A percentile compares a stretch with the other conserved stretches of the same genome.
These are phyloP conservation scores for Tuber umbilicatum DNA, from an alignment of 495 filamentous ascomycete species.

Conservation along the genomic window DNA sequence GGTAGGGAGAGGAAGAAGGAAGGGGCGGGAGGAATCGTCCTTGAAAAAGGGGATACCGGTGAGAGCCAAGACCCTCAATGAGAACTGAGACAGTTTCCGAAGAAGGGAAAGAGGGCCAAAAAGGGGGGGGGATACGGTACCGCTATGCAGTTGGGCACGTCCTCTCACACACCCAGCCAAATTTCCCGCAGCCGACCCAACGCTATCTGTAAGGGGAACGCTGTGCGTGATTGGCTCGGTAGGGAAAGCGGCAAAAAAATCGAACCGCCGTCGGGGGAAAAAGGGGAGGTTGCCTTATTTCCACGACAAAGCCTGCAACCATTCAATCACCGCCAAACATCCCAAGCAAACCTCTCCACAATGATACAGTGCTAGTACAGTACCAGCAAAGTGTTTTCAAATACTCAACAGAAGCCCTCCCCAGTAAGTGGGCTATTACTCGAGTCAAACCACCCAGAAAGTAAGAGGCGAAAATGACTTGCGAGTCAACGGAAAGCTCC, in stretches of 20 bases:
- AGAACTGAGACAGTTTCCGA: constrained; percentile 19
- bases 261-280: background rate
- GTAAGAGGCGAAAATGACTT: background rate
- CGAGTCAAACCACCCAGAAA: background rate
- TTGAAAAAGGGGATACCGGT: constrained; percentile 29
- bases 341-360: background rate
- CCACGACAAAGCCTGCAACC: background rate
- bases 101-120: constrained; percentile 21
- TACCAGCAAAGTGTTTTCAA: background rate
- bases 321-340: background rate
- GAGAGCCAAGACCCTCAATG: constrained; percentile 15
- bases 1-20: constrained; percentile 5
- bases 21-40: constrained; percentile 10
- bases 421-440: background rate
- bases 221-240: constrained; percentile 17
- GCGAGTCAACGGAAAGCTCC: background rate
- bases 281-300: background rate
- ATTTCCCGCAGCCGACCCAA: constrained; percentile 20
- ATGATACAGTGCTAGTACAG: background rate
- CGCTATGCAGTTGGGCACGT: constrained; percentile 10
- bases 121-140: constrained; percentile 13
- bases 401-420: background rate
- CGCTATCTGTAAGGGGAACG: constrained; percentile 26
- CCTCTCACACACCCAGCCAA: constrained; percentile 29
- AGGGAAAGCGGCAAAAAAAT: background rate